Base-by-base conservation (phyloP, 495 filamentous ascomycete species). In the Bacidia rubella region DNA sequence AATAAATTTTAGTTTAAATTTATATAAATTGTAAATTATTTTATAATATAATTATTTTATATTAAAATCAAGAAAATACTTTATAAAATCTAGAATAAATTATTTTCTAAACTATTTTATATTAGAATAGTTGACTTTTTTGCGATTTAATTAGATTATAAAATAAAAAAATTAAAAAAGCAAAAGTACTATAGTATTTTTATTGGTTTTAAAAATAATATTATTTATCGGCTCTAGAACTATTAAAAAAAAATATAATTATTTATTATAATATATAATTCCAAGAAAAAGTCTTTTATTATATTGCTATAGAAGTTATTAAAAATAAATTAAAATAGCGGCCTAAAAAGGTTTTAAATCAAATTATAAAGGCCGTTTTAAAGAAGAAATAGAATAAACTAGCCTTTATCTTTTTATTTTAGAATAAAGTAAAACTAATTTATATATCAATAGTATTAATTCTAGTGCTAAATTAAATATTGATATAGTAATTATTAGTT, bases 81-180 rank as follows among this genome's bases (percentile, higher is more conserved):
- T 45, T 49, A 49, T 42, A 49, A 52, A 52, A 4, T 17, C n/a
- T 11, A 17, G 17, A 22, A 47, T 41, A 7, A 22, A 43, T 49
- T 42, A 52, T 23, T 47, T 47, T 47, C 2, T 2, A 47, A 52
- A 50, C 12, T 49, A 40, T 57, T 51, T 50, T 38, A 56, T 29
- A 22, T 32, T 9, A 47, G 12, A 12, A 19, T 47, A 40, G 22
- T 39, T 42, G 25, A 20, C 41, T 1, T 19, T 47, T 2, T 23
- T 47, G 12, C 5, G 17, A 2, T 47, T 1, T 17, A 2, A 15
- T 3, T 2, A n/a, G n/a, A n/a, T n/a, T 23, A 47, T 19, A 12
- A 39, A 23, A 15, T 12, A 19, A 19, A 23, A 47, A 19, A 47
- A 19, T 47, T 2, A 47, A 12, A 47, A 20, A 47, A 2, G 23